Evolutionary conservation across 768 basidiomycete species (phyloP), one percentile per base, ranked within the genome.

Genomic region (Collybiopsis confluens): DNA sequence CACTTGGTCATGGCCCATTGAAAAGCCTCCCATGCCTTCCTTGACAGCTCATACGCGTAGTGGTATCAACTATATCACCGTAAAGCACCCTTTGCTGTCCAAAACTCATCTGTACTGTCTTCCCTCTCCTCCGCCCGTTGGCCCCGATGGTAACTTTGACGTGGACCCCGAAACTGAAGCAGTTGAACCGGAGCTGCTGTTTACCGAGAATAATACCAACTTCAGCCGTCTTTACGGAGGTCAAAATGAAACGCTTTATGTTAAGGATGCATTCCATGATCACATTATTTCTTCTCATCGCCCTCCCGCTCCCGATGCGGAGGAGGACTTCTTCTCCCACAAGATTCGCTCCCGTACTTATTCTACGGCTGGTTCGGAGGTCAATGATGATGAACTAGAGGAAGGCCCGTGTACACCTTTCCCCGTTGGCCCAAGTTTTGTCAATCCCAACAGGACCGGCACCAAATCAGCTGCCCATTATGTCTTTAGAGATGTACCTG

Each of bases 201-300:
- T 99, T 68, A 95, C 94, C 13, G 96, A 98, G 62, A 99, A 98
- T 68, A 91, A 98, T 65, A 97, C 96, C 57, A 99, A 99, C 76
- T 96, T 88, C 67, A 78, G 79, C 64, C 82, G 97, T 51, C 77
- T 99, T 23, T 99, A 98, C 66, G 88, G 86, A 20, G 94, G 90
- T 6, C 74, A 85, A 59, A 99, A 99, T 73, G 75, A 80, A 48
- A 84, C 85, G 0, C 78, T 81, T 2, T 94, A 86, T 63, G 90
- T 90, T 63, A 99, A 99, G 72, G 97, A 99, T 64, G 95, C 90
- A 10, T 99, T 99, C 77, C 96, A 99, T 62, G 95, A 99, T 68
- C 92, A 98, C 67, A 92, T 99, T 67, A 86, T 99, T 59, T 84
- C 85, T 1, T 78, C 77, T 4, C 96, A 98, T 68, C 85, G 91